Percentiles rank a stretch among this genome's conserved stretches.
These are phyloP conservation scores for Kondoa malvinella DNA, from an alignment of 768 basidiomycete genomes.

Conservation along the genomic window DNA sequence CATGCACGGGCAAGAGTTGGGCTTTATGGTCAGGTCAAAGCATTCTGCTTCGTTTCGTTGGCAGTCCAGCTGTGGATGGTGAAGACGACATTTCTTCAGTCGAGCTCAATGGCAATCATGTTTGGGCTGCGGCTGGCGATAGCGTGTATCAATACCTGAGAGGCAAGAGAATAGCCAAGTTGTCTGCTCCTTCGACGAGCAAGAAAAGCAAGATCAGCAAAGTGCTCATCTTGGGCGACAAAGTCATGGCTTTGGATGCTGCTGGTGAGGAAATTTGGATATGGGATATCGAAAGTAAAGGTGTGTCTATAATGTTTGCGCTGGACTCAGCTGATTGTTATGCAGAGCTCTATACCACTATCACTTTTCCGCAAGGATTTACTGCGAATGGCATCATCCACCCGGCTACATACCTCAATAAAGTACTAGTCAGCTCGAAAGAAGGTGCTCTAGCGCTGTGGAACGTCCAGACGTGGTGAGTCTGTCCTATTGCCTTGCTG, in stretches of 20 bases:
- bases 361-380: constrained; percentile 68
- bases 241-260: constrained; percentile 61
- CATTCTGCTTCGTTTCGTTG: constrained; percentile 80
- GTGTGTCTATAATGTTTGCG: constrained; percentile 35
- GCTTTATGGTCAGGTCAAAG: constrained; percentile 80
- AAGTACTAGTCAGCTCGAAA: constrained; percentile 65
- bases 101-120: neutral
- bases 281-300: constrained; percentile 52
- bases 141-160: neutral
- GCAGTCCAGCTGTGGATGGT: constrained; percentile 40
- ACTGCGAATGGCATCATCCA: constrained; percentile 72
- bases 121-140: neutral
- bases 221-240: constrained; percentile 62
- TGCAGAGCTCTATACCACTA: constrained; percentile 46
- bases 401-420: constrained; percentile 92
- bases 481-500: too few relatives aligned
- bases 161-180: neutral
- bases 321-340: neutral
- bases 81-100: neutral
- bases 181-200: constrained; percentile 13
- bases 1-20: constrained; percentile 77
- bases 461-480: constrained; percentile 73
- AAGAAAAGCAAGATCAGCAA: constrained; percentile 40
- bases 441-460: constrained; percentile 78
- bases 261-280: constrained; percentile 57